A percentile compares a stretch with the other conserved stretches of the same genome.
phyloP scores from a whole-genome alignment of 257 asterid species.

The Gentiana macrophylla region DNA sequence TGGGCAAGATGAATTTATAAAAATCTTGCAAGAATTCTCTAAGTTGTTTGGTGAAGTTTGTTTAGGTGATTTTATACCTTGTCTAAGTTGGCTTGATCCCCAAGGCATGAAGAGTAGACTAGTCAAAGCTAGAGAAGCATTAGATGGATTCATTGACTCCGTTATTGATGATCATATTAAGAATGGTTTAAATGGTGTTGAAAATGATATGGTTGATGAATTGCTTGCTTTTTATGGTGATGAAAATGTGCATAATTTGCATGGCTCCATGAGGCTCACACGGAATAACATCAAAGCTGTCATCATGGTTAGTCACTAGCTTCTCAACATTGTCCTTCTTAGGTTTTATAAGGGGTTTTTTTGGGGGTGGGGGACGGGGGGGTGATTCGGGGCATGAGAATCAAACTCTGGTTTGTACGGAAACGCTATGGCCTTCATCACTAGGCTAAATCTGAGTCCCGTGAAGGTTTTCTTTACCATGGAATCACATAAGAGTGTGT shows the following conservation, averaged over 20 bases:
- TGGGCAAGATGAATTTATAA: constrained; percentile 64
- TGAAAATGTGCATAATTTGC: constrained; percentile 7
- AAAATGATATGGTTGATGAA: constrained; percentile 66
- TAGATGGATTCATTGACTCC: constrained; percentile 48
- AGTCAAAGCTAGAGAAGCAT: constrained; percentile 32
- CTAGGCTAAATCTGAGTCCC: too few species aligned
- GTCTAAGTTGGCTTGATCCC: constrained; percentile 46
- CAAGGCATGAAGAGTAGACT: constrained; percentile 37
- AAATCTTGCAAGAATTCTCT: constrained; percentile 13
- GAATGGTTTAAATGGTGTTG: constrained; percentile 6
- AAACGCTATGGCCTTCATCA: too few species aligned
- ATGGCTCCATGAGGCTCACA: constrained; percentile 33
- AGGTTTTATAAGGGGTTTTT: too few species aligned
- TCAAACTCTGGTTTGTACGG: too few species aligned
- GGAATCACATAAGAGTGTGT: too few species aligned
- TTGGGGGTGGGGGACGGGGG: too few species aligned
- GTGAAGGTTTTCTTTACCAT: too few species aligned
- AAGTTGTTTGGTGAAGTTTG: constrained; percentile 64
- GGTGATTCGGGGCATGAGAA: too few species aligned
- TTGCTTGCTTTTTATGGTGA: constrained; percentile 51
- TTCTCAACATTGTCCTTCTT: too few species aligned
- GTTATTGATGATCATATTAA: constrained; percentile 53
- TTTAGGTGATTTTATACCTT: constrained; percentile 50
- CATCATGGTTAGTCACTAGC: constrained; percentile 49
- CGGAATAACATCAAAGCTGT: constrained; percentile 75